A percentile compares a stretch with the other conserved stretches of the same genome.
Evolutionary conservation across 1,284 basidiomycete genomes (phyloP).

Genomic region (Hemileia vastatrix): DNA sequence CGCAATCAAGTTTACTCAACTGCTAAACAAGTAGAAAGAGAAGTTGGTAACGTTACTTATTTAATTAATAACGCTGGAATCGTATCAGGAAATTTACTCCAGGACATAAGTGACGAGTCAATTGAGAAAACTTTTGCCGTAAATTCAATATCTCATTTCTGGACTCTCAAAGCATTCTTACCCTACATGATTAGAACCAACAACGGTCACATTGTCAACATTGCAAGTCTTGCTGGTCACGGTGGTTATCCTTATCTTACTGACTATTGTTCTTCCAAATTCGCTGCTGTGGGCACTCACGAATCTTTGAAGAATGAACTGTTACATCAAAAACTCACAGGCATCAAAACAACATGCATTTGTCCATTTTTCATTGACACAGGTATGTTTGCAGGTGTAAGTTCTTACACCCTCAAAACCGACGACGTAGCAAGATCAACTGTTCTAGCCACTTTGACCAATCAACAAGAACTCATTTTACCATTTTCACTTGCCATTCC

Average conservation of each 20-base stretch:
- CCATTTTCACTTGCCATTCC: no score
- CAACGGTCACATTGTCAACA: conserved; percentile 65
- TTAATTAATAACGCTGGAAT: conserved; percentile 95
- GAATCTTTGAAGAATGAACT: conserved; percentile 73
- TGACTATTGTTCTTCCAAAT: conserved; percentile 81
- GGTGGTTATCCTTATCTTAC: conserved; percentile 53
- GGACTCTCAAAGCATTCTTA: conserved; percentile 83
- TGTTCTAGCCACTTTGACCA: no score
- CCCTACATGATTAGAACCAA: conserved; percentile 71
- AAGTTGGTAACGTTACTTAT: no score
- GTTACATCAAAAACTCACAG: no score
- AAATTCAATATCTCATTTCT: conserved; percentile 79
- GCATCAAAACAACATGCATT: no score
- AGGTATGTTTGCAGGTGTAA: no score
- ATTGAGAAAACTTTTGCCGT: conserved; percentile 77
- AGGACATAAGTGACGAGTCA: conserved; percentile 67
- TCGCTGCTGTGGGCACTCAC: conserved; percentile 63
- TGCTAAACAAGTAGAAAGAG: neutral
- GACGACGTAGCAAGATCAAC: no score
- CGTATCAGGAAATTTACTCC: conserved; percentile 71
- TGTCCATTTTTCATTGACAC: no score
- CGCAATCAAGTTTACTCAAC: neutral
- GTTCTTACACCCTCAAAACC: no score
- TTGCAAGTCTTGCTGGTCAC: conserved; percentile 53
- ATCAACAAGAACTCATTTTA: no score